phyloP scores from a whole-genome alignment of 2,329 filamentous ascomycete genomes.

The Passalora sequoiae region DNA sequence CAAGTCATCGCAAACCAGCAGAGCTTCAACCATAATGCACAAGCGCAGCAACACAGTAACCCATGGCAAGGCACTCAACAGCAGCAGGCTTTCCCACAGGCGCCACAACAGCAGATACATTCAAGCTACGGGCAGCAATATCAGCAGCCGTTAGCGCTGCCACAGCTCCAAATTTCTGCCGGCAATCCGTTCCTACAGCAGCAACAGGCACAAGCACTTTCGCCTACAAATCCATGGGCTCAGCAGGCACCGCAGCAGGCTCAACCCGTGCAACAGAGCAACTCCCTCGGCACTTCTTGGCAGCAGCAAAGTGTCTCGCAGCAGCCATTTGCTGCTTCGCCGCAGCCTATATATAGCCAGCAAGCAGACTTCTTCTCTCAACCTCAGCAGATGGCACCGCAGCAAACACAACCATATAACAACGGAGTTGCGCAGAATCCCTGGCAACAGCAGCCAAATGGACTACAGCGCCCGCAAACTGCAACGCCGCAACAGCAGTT shows the following conservation, averaged over 20 bases:
- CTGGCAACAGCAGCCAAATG: slow-evolving; percentile 19
- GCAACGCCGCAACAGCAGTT: slow-evolving; percentile 20
- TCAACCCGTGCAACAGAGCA: slow-evolving; percentile 10
- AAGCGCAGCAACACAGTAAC: slow-evolving; percentile 23
- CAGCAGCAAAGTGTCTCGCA: slow-evolving; percentile 32
- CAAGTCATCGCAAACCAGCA: slow-evolving; percentile 21
- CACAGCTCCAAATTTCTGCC: slow-evolving; percentile 52
- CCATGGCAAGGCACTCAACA: slow-evolving; percentile 29
- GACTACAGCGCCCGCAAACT: slow-evolving; percentile 12
- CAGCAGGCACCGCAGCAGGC: slow-evolving; percentile 20
- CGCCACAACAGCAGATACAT: slow-evolving; percentile 17
- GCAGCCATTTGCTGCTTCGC: slow-evolving; percentile 24
- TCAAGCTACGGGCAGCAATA: slow-evolving; percentile 22
- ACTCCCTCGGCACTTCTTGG: slow-evolving; percentile 24
- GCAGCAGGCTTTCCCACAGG: slow-evolving; percentile 22
- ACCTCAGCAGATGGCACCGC: slow-evolving; percentile 25
- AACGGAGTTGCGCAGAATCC: slow-evolving; percentile 7
- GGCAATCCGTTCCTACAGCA: slow-evolving; percentile 39
- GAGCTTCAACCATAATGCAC: slow-evolving; percentile 22
- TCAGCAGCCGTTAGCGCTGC: slow-evolving; percentile 21
- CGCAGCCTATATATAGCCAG: slow-evolving; percentile 24
- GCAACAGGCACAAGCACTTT: slow-evolving; percentile 37
- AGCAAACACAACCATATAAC: slow-evolving; percentile 16
- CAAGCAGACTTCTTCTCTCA: slow-evolving; percentile 28
- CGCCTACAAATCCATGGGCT: slow-evolving; percentile 39